phyloP scores from a whole-genome alignment of 192 early-diverging fungal species.

The Dissophora globulifera region DNA sequence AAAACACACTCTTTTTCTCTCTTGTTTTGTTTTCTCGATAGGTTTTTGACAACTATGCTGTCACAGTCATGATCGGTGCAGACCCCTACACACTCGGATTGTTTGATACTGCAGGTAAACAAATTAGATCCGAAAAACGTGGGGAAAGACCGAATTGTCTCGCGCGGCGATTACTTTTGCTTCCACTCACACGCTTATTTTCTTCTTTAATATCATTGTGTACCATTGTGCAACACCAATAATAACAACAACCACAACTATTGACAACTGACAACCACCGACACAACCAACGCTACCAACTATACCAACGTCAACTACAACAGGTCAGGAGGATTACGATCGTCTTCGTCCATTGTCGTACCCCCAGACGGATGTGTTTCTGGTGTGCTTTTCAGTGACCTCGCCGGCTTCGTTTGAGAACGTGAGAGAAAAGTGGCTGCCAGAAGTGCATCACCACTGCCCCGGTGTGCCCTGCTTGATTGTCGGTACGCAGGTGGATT shows the following conservation, averaged over 20 bases:
- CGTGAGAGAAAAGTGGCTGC: conserved; percentile 96
- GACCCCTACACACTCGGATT: conserved; percentile 96
- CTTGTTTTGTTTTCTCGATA: conserved; percentile 24
- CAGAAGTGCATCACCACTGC: conserved; percentile 96
- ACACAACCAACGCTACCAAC: background rate
- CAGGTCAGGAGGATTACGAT: conserved; percentile 96
- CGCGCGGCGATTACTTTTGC: no score
- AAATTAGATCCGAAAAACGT: background rate
- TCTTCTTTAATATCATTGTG: no score
- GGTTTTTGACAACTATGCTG: conserved; percentile 99
- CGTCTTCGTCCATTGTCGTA: conserved; percentile 93
- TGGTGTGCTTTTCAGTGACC: conserved; percentile 94
- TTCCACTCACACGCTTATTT: no score
- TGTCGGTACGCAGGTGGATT: conserved; percentile 92
- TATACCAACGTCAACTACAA: background rate
- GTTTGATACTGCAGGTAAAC: conserved; percentile 90
- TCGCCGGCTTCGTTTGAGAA: conserved; percentile 95
- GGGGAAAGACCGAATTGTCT: no score
- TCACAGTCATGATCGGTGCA: conserved; percentile 98
- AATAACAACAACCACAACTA: background rate
- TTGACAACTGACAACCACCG: no score
- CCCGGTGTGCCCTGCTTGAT: conserved; percentile 95
- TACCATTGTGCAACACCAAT: no score
- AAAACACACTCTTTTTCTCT: conserved; percentile 6
- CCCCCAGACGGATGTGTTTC: conserved; percentile 95